phyloP scores from a whole-genome alignment of 208 protist species.

The Acanthamoeba pearcei region DNA sequence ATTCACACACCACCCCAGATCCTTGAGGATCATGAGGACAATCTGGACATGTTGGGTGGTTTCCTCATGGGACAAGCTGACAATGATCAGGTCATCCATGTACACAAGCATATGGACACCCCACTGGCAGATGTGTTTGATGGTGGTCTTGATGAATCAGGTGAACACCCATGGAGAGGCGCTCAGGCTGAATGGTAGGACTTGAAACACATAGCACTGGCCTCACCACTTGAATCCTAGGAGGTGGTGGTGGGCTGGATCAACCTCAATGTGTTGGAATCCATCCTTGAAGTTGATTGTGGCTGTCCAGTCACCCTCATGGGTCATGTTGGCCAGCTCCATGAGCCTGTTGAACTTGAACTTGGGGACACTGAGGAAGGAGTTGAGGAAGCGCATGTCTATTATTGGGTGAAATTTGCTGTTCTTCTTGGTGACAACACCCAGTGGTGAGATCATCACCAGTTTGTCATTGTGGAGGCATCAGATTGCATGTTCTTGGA shows the following conservation, averaged over 20 bases:
- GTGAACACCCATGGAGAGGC: not conserved
- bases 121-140: too few relatives aligned
- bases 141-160: too few relatives aligned
- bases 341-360: not conserved
- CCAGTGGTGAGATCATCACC: not conserved
- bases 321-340: not conserved
- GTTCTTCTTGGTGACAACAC: not conserved
- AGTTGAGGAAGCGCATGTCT: not conserved
- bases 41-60: too few relatives aligned
- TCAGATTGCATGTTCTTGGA: not conserved
- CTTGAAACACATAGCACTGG: not conserved
- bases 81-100: too few relatives aligned
- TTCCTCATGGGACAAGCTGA: too few relatives aligned
- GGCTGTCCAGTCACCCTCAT: not conserved
- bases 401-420: not conserved
- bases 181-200: not conserved
- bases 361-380: not conserved
- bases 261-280: not conserved
- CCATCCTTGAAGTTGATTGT: constrained; percentile 24
- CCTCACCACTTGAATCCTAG: not conserved
- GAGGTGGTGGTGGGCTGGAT: not conserved
- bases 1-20: too few relatives aligned
- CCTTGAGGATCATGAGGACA: too few relatives aligned
- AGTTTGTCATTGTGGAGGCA: not conserved
- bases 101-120: too few relatives aligned